Evolutionary conservation across 2,329 filamentous ascomycete genomes (phyloP), one percentile per base, ranked within the genome.

Genomic region (Trichoderma polysporum): DNA sequence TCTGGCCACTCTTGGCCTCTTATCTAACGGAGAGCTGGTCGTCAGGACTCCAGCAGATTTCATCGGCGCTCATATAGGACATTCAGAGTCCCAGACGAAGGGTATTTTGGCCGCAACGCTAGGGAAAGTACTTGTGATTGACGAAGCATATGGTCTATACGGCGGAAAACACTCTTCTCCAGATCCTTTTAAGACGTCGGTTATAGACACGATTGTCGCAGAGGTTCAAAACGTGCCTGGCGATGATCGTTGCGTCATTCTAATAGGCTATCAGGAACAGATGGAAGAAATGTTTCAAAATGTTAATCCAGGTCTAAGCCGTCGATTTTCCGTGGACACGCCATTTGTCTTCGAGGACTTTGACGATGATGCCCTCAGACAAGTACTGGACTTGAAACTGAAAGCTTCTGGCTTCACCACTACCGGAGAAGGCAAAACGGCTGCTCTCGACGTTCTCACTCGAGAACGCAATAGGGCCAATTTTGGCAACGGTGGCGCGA

Each of bases 121-220:
- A 0, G 91, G 92, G 0, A 94, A 94, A 70, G 90, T 94, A 0
- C 82, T 94, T 0, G 86, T 94, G 15, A 93, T 94, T 2, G 91
- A 94, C 69, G 91, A 95, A 73, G 91, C 91, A 0, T 94, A 94
- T 69, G 87, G 88, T 37, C 80, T 94, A 0, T 85, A 82, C 53
- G 76, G 78, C 1, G 79, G 79, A 0, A 35, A 59, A 3, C 62
- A 68, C 1, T 68, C 68, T 0, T 3, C 62, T 0, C 69, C 67
- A 0, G 79, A 80, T 15, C 74, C 77, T 0, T 93, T 78, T 78
- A 90, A 86, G 73, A 84, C 81, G 0, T 89, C 87, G 0, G 89
- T 92, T 1, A 82, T 93, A 3, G 91, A 93, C 70, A 92, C 89
- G 0, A 88, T 93, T 13, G 91, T 93, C 0, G 88, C 89, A 0